These are phyloP conservation scores for Serendipita indica DNA, from an alignment of 768 basidiomycete species.

Conservation along the genomic window DNA sequence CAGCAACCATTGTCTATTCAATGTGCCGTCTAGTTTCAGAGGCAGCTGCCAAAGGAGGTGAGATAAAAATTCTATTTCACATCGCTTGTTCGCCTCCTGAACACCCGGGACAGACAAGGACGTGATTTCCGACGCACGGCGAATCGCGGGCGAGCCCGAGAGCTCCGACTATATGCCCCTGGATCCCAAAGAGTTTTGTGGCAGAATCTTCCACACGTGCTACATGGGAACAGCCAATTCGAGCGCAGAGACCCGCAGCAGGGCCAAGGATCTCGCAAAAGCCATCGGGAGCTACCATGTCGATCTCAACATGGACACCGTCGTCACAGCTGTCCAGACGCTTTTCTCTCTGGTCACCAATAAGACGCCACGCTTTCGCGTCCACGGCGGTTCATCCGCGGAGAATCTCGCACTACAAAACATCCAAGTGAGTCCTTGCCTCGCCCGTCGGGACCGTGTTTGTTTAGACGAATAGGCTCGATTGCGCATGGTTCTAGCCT, in stretches of 20 bases:
- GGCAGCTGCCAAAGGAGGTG: conserved; percentile 60
- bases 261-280: conserved; percentile 75
- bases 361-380: conserved; percentile 56
- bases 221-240: conserved; percentile 99
- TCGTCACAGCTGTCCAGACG: conserved; percentile 71
- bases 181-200: conserved; percentile 76
- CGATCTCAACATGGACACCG: conserved; percentile 89
- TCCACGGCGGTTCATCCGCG: conserved; percentile 69
- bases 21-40: conserved; percentile 88
- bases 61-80: conserved; percentile 17
- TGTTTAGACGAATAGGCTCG: conserved; percentile 44
- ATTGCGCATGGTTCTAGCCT: conserved; percentile 85
- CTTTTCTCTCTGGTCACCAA: conserved; percentile 76
- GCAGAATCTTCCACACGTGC: conserved; percentile 87
- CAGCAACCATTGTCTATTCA: conserved; percentile 86
- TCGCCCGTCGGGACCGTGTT: neutral
- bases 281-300: conserved; percentile 92
- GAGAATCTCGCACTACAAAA: conserved; percentile 97
- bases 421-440: conserved; percentile 53
- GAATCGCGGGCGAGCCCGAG: conserved; percentile 73
- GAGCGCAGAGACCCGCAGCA: conserved; percentile 62
- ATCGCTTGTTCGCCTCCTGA: neutral
- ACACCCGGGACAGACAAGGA: conserved; percentile 41
- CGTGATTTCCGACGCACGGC: conserved; percentile 79
- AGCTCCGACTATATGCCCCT: conserved; percentile 71